phyloP scores from a whole-genome alignment of 139 green algal species.

The Deuterostichococcus epilithicus region DNA sequence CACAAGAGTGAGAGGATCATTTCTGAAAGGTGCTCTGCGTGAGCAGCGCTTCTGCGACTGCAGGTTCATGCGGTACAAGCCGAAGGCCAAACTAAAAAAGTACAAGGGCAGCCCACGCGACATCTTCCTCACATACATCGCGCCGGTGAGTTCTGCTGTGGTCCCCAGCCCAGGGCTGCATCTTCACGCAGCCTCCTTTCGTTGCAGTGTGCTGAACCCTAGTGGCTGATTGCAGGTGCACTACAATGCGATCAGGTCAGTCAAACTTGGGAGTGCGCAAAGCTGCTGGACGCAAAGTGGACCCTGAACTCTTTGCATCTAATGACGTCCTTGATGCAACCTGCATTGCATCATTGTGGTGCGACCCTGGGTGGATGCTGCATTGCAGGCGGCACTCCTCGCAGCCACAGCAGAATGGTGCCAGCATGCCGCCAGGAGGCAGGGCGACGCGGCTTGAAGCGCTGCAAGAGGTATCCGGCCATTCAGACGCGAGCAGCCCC shows the following conservation, averaged over 20 bases:
- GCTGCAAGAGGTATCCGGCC: not conserved
- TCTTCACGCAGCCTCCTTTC: not conserved
- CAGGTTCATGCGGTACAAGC: slow-evolving; percentile 55
- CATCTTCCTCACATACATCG: slow-evolving; percentile 71
- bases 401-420: not conserved
- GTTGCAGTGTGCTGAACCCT: not conserved
- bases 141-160: slow-evolving; percentile 7
- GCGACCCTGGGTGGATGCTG: too few relatives aligned
- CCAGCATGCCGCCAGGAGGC: not conserved
- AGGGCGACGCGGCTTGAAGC: not conserved
- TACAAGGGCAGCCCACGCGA: slow-evolving; percentile 25
- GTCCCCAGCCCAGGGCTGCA: not conserved
- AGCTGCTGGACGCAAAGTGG: too few relatives aligned
- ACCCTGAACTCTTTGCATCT: too few relatives aligned
- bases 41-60: slow-evolving; percentile 4
- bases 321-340: too few relatives aligned
- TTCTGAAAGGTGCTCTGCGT: not conserved
- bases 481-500: not conserved
- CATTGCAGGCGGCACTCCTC: not conserved
- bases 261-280: too few relatives aligned
- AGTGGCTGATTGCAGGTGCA: slow-evolving; percentile 33
- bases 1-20: not conserved
- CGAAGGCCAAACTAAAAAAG: slow-evolving; percentile 18
- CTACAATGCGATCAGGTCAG: slow-evolving; percentile 63
- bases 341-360: too few relatives aligned